Conservation (phyloP, 805 yeast species). For the Kodamaea restingae region DNA sequence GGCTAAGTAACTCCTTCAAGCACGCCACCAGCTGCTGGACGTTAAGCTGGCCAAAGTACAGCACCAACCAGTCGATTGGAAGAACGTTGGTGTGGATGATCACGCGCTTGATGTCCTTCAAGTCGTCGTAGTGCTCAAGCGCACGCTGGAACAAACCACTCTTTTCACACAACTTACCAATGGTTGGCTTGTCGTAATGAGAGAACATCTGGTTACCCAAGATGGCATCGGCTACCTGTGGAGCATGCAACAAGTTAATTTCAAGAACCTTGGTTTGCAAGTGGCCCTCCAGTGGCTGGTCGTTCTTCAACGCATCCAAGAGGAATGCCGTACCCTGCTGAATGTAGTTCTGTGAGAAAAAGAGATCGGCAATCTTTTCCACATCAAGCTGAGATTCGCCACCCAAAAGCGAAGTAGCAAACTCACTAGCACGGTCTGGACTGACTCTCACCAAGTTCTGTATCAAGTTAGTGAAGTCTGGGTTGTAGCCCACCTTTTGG, state of each 20-base stretch:
- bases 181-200: constrained; percentile 89
- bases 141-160: constrained; percentile 97
- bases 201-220: constrained; percentile 93
- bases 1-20: constrained; percentile 77
- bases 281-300: constrained; percentile 91
- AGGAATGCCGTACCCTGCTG: constrained; percentile 98
- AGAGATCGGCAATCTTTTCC: constrained; percentile 87
- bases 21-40: constrained; percentile 91
- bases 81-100: constrained; percentile 80
- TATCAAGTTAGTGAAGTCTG: constrained; percentile 84
- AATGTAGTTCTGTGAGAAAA: constrained; percentile 87
- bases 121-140: constrained; percentile 89
- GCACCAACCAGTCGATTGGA: constrained; percentile 91
- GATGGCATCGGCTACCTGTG: constrained; percentile 99
- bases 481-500: constrained; percentile 80
- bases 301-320: constrained; percentile 90
- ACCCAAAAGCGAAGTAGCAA: constrained; percentile 79
- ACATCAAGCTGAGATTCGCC: constrained; percentile 59
- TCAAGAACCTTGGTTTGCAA: constrained; percentile 92
- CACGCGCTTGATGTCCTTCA: constrained; percentile 93
- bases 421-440: constrained; percentile 98
- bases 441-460: constrained; percentile 87
- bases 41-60: constrained; percentile 87
- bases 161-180: constrained; percentile 90
- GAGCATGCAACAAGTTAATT: constrained; percentile 90